A percentile compares a stretch with the other conserved stretches of the same genome.
Conservation (phyloP, 1,284 basidiomycete species). For the Puccinia polysora region DNA sequence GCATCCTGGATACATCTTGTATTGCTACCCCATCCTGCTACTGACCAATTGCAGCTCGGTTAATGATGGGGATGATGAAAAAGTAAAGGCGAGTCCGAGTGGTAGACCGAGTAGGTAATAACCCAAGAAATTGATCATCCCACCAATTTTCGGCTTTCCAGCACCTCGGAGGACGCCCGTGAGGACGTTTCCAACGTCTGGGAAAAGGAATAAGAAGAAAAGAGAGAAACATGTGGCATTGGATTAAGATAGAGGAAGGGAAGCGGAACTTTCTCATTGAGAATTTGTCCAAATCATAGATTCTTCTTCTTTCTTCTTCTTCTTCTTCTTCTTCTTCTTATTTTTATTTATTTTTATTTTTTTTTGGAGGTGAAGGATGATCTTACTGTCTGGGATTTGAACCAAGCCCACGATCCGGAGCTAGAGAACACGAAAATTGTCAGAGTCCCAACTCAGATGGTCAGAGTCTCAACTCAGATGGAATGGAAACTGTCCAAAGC, state of each 20-base stretch:
- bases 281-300: background rate
- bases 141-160: constrained; percentile 27
- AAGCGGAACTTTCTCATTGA: no score
- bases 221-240: background rate
- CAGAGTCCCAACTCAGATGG: background rate
- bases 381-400: constrained; percentile 31
- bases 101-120: constrained; percentile 33
- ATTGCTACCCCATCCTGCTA: no score
- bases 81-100: constrained; percentile 16
- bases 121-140: constrained; percentile 13
- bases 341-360: no score
- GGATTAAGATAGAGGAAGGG: background rate
- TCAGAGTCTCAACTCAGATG: no score
- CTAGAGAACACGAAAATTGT: constrained; percentile 13
- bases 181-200: background rate
- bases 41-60: background rate
- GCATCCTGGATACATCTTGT: no score
- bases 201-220: background rate
- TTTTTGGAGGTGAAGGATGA: background rate
- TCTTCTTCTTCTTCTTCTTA: no score
- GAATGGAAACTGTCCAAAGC: background rate
- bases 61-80: no score
- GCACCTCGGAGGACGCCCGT: constrained; percentile 18
- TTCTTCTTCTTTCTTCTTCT: no score
- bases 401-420: constrained; percentile 12